These are phyloP conservation scores for Coniochaeta sp. DNA, from an alignment of 2,329 filamentous ascomycete species.

Conservation along the genomic window DNA sequence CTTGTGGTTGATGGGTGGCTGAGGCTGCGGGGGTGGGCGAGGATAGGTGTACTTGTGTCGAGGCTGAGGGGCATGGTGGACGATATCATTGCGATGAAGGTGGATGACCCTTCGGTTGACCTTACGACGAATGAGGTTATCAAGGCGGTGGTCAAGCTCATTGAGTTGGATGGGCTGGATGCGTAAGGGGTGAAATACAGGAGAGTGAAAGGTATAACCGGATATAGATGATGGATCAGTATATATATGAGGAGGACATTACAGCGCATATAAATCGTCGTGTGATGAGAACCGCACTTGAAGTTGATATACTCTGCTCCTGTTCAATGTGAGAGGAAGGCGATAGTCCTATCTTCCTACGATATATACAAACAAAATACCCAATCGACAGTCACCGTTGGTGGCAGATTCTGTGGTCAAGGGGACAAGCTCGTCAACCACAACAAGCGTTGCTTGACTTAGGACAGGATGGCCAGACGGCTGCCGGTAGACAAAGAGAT, in stretches of 20 bases:
- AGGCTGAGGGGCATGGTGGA: slow-evolving; percentile 82
- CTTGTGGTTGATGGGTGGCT: slow-evolving; percentile 91
- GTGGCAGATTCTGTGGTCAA: background rate
- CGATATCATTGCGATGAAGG: slow-evolving; percentile 69
- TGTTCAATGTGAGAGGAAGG: background rate
- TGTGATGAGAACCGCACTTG: background rate
- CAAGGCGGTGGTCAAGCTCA: slow-evolving; percentile 66
- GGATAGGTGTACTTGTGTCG: slow-evolving; percentile 84
- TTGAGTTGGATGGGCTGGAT: slow-evolving; percentile 87
- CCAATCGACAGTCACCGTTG: background rate
- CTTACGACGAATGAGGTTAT: slow-evolving; percentile 61
- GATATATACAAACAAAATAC: background rate
- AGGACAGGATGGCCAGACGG: too few species aligned
- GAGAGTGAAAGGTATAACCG: background rate
- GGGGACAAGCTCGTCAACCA: background rate
- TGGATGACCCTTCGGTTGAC: slow-evolving; percentile 64
- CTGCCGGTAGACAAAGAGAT: too few species aligned
- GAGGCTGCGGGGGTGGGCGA: slow-evolving; percentile 78
- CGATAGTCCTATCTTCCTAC: background rate
- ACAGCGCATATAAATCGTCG: background rate
- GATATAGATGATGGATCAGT: background rate
- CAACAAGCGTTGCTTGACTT: background rate
- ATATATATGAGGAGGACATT: background rate
- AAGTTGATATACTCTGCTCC: background rate
- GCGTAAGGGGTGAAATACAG: slow-evolving; percentile 24